These are phyloP conservation scores for Iris pallida DNA, from an alignment of 116 monocot species.

Conservation along the genomic window DNA sequence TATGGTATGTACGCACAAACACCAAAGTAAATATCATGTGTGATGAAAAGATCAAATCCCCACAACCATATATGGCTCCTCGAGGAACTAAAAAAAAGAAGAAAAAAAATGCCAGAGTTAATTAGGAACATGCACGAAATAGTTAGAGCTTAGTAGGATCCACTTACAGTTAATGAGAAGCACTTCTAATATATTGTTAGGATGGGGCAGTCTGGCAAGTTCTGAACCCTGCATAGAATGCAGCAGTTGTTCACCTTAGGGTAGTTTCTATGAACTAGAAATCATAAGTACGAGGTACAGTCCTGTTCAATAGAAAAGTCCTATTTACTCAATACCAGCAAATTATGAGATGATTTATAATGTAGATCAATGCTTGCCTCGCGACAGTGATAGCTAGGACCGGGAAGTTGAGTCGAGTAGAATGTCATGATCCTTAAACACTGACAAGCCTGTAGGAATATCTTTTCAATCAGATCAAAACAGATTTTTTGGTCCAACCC, in stretches of 20 bases:
- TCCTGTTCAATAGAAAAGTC: too few species aligned
- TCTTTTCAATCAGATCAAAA: background rate
- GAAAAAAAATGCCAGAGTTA: background rate
- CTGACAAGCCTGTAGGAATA: constrained; percentile 59
- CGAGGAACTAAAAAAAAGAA: constrained; percentile 47
- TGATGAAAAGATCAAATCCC: constrained; percentile 93
- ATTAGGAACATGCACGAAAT: background rate
- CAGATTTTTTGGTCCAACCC: too few species aligned
- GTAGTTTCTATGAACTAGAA: too few species aligned
- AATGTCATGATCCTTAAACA: constrained; percentile 79
- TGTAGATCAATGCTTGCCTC: constrained; percentile 40
- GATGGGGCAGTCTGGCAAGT: constrained; percentile 73
- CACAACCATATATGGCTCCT: constrained; percentile 82
- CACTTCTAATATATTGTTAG: constrained; percentile 68
- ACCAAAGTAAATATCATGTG: constrained; percentile 94
- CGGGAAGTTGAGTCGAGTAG: constrained; percentile 93
- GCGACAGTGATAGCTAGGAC: constrained; percentile 94
- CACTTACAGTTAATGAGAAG: constrained; percentile 81
- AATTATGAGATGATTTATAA: too few species aligned
- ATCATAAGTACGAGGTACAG: too few species aligned
- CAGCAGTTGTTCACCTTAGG: background rate
- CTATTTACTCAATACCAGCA: too few species aligned
- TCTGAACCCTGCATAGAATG: constrained; percentile 96
- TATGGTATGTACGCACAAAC: constrained; percentile 79
- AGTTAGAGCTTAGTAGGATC: background rate